These are phyloP conservation scores for Melastoma candidum DNA, from an alignment of 441 rosid species.

Conservation along the genomic window DNA sequence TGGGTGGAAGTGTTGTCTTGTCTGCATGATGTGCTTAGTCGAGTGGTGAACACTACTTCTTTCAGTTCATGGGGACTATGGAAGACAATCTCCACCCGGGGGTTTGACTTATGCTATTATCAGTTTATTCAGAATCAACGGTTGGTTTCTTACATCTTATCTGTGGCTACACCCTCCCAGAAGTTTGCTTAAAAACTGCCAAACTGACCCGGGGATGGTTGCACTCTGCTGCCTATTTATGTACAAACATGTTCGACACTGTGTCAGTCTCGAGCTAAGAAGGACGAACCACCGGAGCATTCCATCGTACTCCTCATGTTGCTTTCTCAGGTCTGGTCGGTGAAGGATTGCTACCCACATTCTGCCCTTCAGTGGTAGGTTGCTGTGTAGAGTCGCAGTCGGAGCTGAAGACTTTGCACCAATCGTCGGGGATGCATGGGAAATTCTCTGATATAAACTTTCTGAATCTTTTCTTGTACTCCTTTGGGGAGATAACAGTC, in stretches of 20 bases:
- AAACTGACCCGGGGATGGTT: constrained; percentile 5
- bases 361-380: too few relatives aligned
- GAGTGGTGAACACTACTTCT: too few relatives aligned
- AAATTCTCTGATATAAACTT: constrained; percentile 81
- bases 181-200: constrained; percentile 54
- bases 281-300: too few relatives aligned
- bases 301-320: too few relatives aligned
- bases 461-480: constrained; percentile 90
- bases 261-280: too few relatives aligned
- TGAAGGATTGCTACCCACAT: background rate
- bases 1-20: too few relatives aligned
- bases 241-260: constrained; percentile 4
- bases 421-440: constrained; percentile 81
- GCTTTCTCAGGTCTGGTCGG: background rate
- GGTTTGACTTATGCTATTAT: too few relatives aligned
- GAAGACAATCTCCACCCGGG: too few relatives aligned
- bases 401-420: constrained; percentile 47
- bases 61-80: too few relatives aligned
- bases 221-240: constrained; percentile 10
- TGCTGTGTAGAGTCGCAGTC: constrained; percentile 5
- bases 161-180: constrained; percentile 27
- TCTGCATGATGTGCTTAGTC: too few relatives aligned
- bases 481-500: constrained; percentile 82
- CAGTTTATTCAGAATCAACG: too few relatives aligned
- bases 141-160: too few relatives aligned